Percentiles rank a stretch among this genome's conserved stretches.
Evolutionary conservation across 2,329 filamentous ascomycete genomes (phyloP).

Genomic region (Monosporascus ibericus): DNA sequence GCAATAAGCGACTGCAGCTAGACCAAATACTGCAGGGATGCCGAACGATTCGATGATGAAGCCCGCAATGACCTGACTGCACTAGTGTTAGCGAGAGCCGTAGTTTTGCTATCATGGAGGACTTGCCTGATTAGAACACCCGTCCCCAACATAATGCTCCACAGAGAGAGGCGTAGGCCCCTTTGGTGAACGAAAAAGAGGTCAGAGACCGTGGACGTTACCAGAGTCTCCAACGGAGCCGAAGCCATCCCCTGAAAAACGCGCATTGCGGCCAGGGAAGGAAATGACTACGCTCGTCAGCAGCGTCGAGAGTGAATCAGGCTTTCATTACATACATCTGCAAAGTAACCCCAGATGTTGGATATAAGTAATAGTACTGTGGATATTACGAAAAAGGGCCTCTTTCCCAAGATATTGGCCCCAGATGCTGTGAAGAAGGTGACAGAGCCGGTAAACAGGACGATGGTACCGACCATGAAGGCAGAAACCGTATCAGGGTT

Average conservation of each 20-base stretch:
- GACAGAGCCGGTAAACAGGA: constrained; percentile 14
- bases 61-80: constrained; percentile 36
- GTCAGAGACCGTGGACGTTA: constrained; percentile 19
- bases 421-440: constrained; percentile 19
- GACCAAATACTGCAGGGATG: constrained; percentile 28
- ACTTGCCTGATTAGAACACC: constrained; percentile 15
- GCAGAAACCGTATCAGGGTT: constrained; percentile 12
- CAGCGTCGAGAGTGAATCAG: not conserved
- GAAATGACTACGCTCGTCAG: constrained; percentile 12
- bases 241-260: constrained; percentile 18
- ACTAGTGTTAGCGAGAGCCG: not conserved
- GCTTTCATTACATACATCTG: constrained; percentile 10
- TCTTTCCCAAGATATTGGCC: constrained; percentile 18
- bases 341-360: constrained; percentile 19
- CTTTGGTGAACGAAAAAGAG: constrained; percentile 18
- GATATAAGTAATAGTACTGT: constrained; percentile 13
- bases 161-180: constrained; percentile 16
- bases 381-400: constrained; percentile 20
- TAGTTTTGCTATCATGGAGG: not conserved
- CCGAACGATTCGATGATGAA: constrained; percentile 30
- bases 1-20: constrained; percentile 35
- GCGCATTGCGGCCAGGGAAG: constrained; percentile 18
- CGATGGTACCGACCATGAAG: constrained; percentile 17
- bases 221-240: constrained; percentile 17
- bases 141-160: constrained; percentile 15